Base-by-base conservation (phyloP, 2,329 filamentous ascomycete genomes). In the Coniochaeta hoffmannii region DNA sequence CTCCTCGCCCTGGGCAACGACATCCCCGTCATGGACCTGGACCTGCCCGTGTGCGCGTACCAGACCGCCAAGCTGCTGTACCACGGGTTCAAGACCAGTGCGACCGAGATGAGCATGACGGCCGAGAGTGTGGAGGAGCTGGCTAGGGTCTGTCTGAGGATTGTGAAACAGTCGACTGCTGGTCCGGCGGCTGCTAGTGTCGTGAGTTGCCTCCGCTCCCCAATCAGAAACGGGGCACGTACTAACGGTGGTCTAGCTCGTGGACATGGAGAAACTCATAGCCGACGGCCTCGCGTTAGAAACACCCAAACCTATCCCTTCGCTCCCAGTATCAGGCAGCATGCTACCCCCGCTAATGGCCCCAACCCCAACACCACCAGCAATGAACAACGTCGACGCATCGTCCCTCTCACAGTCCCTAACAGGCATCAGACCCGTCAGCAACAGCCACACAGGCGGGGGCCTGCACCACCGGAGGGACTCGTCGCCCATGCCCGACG, bases 31-130 rank as follows among this genome's bases (percentile, higher is more conserved):
- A 76, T 78, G 0, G 80, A 82, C 59, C 65, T 83, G 17, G 80
- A 83, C 56, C 69, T 83, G 35, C 76, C 79, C 8, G 73, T 78
- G 4, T 82, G 80, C 58, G 76, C 78, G 1, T 81, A 81, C 55
- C 79, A 82, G 59, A 82, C 79, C 53, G 74, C 76, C 10, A 73
- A 77, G 28, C 74, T 81, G 62, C 66, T 83, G 53, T 78, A 76
- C 32, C 78, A 80, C 58, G 73, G 74, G 2, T 73, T 77, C 53
- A 76, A 79, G 54, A 74, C 71, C 19, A 72, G 71, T 46, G 70
- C 68, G 1, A 67, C 66, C 3, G 74, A 77, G 50, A 69, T 76
- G 44, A 71, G 73, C 1, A 66, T 81, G 15, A 73, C 71, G 1
- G 63, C 69, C 3, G 78, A 79, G 12, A 69, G 71, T 15, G 74